Evolutionary conservation across 2,329 filamentous ascomycete genomes (phyloP), one percentile per base, ranked within the genome.

Genomic region (Corynespora cassiicola): DNA sequence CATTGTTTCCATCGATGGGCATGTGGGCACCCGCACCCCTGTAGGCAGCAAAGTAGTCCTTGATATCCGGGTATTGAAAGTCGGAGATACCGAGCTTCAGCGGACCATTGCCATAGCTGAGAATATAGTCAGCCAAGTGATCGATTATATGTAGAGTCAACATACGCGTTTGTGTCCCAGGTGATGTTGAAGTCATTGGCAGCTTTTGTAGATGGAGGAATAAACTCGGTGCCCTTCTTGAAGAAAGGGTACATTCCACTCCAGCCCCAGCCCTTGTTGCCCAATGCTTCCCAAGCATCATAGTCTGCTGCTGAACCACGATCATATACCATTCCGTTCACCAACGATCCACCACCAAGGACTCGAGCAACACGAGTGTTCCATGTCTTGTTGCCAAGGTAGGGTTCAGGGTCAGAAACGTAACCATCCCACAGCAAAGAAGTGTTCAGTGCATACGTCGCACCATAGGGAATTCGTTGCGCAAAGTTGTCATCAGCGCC

Each of bases 211-310:
- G 40, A 32, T 7, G 36, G 37, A 17, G 47, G 36, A 12, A 53
- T 45, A 9, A 58, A 55, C n/a, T 56, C 47, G 2, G 58, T 62
- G 10, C 50, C 42, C 43, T 64, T 61, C 29, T 54, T 56, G 45
- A 60, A 65, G 37, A 48, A 63, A 1, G 57, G 52, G 15, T 65
- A 50, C 15, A 78, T 45, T 6, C 69, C 69, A 25, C 78, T 65
- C 78, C 78, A 85, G 1, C 74, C 72, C 82, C 82, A 86, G 3
- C 79, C 81, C 2, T 61, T 39, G 50, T 84, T 85, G 1, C 81
- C 81, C 14, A 85, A 57, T n/a, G 69, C 64, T 36, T 75, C 76
- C 81, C 81, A 85, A 2, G 73, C 73, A 56, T 85, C 76, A 36
- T 69, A 72, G 40, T 70, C 68, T 7, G 48, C 62, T n/a, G 53